Evolutionary conservation across 2,329 filamentous ascomycete species (phyloP).

Genomic region (Fusarium haematococcum): DNA sequence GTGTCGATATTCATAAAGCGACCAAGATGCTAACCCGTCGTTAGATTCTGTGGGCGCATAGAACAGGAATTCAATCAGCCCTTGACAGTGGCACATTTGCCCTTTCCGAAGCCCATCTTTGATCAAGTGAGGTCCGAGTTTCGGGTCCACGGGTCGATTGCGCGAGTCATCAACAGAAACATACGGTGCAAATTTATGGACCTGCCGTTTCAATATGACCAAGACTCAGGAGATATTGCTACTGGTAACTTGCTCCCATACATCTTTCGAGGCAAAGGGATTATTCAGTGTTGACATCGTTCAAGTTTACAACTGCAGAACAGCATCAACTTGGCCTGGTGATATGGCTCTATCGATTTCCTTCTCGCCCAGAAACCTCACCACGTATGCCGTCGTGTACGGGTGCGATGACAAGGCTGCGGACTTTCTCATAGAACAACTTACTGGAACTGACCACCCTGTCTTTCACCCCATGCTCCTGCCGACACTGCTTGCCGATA

Average conservation of each 20-base stretch:
- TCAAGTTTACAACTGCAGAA: too few relatives aligned
- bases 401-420: not conserved
- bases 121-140: not conserved
- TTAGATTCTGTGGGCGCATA: too few relatives aligned
- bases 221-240: fast-evolving
- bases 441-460: not conserved
- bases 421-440: not conserved
- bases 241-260: too few relatives aligned
- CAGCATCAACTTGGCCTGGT: too few relatives aligned
- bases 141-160: not conserved
- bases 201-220: not conserved
- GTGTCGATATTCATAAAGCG: too few relatives aligned
- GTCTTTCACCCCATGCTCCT: not conserved
- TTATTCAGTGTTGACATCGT: too few relatives aligned
- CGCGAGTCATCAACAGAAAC: slow-evolving; percentile 15
- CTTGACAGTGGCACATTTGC: not conserved
- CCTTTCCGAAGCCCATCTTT: not conserved
- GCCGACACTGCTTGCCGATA: not conserved
- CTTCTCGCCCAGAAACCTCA: not conserved
- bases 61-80: not conserved
- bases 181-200: not conserved
- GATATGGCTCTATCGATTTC: too few relatives aligned
- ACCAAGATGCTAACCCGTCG: too few relatives aligned
- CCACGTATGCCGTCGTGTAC: not conserved
- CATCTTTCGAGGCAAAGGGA: too few relatives aligned